Conservation (phyloP, 225 moss, liverwort and hornwort genomes). For the Takakia lepidozioides region DNA sequence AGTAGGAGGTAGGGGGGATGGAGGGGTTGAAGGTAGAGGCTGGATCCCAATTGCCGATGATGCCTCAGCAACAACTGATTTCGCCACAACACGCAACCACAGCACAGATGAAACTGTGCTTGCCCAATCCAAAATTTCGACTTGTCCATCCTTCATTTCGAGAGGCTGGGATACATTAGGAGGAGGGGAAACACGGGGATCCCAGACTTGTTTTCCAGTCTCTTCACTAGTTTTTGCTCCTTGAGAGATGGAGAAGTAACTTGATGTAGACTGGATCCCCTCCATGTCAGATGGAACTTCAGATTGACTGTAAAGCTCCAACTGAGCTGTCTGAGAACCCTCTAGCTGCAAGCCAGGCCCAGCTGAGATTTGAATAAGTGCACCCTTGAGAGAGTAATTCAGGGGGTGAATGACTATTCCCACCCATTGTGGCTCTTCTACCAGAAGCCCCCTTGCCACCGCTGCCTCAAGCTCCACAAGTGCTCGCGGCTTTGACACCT, state of each 20-base stretch:
- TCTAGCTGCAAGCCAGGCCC: conserved; percentile 60
- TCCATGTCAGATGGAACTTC: conserved; percentile 6
- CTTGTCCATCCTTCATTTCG: conserved; percentile 48
- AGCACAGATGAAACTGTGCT: conserved; percentile 52
- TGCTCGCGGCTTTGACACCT: conserved; percentile 86
- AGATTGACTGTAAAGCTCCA: conserved; percentile 34
- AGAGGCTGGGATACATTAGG: conserved; percentile 41
- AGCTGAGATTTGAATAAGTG: conserved; percentile 52
- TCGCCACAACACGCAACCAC: conserved; percentile 76
- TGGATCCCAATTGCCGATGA: conserved; percentile 31
- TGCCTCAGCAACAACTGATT: conserved; percentile 31
- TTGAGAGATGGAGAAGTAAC: no score
- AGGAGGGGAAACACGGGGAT: background rate
- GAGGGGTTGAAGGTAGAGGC: conserved; percentile 37
- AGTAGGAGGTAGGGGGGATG: conserved; percentile 60
- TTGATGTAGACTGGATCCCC: no score
- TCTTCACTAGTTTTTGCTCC: no score
- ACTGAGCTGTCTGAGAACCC: conserved; percentile 49
- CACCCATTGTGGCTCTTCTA: conserved; percentile 85
- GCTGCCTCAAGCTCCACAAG: conserved; percentile 69
- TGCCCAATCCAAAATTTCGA: conserved; percentile 78
- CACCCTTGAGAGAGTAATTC: conserved; percentile 71
- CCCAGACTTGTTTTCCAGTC: conserved; percentile 8
- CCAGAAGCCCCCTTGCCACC: conserved; percentile 69
- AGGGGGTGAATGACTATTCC: conserved; percentile 77